These are phyloP conservation scores for Aureobasidium vineae DNA, from an alignment of 2,329 filamentous ascomycete species.

Conservation along the genomic window DNA sequence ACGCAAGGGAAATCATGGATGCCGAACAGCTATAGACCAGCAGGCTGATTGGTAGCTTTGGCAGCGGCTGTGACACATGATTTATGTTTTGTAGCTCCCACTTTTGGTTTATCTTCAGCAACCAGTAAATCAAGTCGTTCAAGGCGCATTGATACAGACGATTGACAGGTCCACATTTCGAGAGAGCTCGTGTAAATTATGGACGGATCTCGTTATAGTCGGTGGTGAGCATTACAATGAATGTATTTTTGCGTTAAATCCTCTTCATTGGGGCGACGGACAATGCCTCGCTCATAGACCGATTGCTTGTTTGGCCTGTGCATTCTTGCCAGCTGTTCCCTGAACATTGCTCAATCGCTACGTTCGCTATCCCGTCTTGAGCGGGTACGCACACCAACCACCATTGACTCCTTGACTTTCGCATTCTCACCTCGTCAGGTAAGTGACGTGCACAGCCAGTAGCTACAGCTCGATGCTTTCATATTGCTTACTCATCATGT, in stretches of 20 bases:
- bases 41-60: conserved; percentile 13
- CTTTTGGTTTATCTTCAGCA: conserved; percentile 6
- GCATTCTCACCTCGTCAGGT: not conserved
- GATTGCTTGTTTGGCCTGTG: not conserved
- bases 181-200: not conserved
- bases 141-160: conserved; percentile 6
- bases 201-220: not conserved
- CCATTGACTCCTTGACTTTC: not conserved
- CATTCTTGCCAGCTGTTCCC: not conserved
- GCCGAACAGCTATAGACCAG: conserved; percentile 2
- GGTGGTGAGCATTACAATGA: not conserved
- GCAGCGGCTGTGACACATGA: conserved; percentile 2
- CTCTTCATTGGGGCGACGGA: not conserved
- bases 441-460: not conserved
- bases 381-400: not conserved
- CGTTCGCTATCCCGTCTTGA: not conserved
- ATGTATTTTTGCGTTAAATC: not conserved
- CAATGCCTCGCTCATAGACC: not conserved
- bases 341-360: not conserved
- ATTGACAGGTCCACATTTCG: not conserved
- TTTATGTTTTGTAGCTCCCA: not conserved
- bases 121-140: conserved; percentile 7
- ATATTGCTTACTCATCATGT: not conserved
- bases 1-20: conserved; percentile 8
- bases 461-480: not conserved